Evolutionary conservation across 2,329 filamentous ascomycete species (phyloP).

Genomic region (Hypoxylon sp.): DNA sequence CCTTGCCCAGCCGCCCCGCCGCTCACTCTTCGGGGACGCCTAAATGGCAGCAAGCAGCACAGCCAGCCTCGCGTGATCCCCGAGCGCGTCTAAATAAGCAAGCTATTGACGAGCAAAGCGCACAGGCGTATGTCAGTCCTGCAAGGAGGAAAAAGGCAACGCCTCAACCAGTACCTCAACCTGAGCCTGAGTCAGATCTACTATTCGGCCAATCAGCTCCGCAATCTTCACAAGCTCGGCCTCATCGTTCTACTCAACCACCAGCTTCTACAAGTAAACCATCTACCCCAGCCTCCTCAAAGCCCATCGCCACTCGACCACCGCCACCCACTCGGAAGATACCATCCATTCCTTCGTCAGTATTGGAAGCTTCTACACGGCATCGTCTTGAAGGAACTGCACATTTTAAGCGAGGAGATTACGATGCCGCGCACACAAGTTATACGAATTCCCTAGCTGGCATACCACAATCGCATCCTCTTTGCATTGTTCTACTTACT

Average conservation of each 20-base stretch:
- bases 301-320: slow-evolving; percentile 62
- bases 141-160: slow-evolving; percentile 81
- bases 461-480: slow-evolving; percentile 83
- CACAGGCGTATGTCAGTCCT: slow-evolving; percentile 89
- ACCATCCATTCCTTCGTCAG: slow-evolving; percentile 77
- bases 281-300: slow-evolving; percentile 60
- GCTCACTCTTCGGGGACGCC: slow-evolving; percentile 64
- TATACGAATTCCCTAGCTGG: slow-evolving; percentile 84
- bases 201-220: slow-evolving; percentile 68
- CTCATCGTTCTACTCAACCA: slow-evolving; percentile 52
- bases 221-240: slow-evolving; percentile 46
- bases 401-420: slow-evolving; percentile 96
- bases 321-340: slow-evolving; percentile 66
- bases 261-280: slow-evolving; percentile 57
- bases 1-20: slow-evolving; percentile 60
- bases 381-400: slow-evolving; percentile 86
- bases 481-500: slow-evolving; percentile 89
- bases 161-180: slow-evolving; percentile 62
- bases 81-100: slow-evolving; percentile 78
- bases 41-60: slow-evolving; percentile 70
- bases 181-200: slow-evolving; percentile 72
- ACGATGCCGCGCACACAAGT: slow-evolving; percentile 84
- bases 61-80: slow-evolving; percentile 63
- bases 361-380: slow-evolving; percentile 81
- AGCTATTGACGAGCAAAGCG: slow-evolving; percentile 82